phyloP scores from a whole-genome alignment of 176 grass and related monocot species.

The Poa annua region DNA sequence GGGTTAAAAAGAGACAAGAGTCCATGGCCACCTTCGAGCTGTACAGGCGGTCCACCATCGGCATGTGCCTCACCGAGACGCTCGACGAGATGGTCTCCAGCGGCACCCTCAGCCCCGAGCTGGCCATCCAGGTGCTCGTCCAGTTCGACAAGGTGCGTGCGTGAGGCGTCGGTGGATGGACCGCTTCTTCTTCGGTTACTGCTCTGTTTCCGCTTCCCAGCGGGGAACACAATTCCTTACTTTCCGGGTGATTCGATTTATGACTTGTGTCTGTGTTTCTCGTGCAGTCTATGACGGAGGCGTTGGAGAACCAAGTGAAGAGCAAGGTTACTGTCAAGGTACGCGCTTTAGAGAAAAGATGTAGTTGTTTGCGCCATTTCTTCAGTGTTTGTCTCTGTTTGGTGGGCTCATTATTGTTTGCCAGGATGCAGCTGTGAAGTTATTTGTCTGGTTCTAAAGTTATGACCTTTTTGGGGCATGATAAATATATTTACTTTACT shows the following conservation, averaged over 20 bases:
- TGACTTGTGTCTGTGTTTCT: neutral
- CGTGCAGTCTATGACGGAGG: constrained; percentile 91
- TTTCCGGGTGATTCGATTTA: neutral
- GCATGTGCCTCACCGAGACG: constrained; percentile 90
- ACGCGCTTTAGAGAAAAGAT: neutral
- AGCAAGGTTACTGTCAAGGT: constrained; percentile 92
- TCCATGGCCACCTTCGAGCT: constrained; percentile 93
- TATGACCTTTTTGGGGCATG: neutral
- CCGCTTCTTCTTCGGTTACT: neutral
- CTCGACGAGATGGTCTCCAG: constrained; percentile 94
- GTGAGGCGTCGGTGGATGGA: neutral
- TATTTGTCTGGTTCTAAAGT: neutral
- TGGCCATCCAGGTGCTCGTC: constrained; percentile 94
- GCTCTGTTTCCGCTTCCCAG: too few relatives aligned
- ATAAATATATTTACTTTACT: neutral
- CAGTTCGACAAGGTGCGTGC: constrained; percentile 87
- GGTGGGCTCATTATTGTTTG: neutral
- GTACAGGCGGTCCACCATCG: constrained; percentile 84
- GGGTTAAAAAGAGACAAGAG: neutral
- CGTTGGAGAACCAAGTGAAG: constrained; percentile 89
- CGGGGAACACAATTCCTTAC: neutral
- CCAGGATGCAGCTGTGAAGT: neutral
- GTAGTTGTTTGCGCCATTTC: neutral
- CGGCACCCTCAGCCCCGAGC: constrained; percentile 81
- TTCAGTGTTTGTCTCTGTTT: neutral